phyloP scores from a whole-genome alignment of 768 basidiomycete species.

The Pulveroboletus frians region DNA sequence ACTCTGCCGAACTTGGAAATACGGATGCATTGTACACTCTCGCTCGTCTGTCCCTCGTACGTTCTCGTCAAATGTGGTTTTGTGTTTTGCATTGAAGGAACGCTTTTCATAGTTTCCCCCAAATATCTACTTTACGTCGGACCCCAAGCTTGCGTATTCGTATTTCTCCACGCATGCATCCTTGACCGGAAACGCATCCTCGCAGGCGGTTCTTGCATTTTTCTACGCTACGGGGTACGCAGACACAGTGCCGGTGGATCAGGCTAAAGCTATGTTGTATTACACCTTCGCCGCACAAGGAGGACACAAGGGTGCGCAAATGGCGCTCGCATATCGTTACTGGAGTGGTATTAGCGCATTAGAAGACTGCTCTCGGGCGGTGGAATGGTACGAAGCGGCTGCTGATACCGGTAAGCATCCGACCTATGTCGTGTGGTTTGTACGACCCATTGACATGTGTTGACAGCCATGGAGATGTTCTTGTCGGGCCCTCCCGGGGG shows the following conservation, averaged over 20 bases:
- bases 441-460: constrained; percentile 1
- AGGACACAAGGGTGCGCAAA: constrained; percentile 81
- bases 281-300: constrained; percentile 93
- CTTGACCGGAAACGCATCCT: constrained; percentile 75
- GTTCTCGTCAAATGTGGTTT: constrained; percentile 17
- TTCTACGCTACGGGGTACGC: constrained; percentile 85
- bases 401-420: constrained; percentile 71
- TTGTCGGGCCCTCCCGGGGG: constrained; percentile 89
- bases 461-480: constrained; percentile 72
- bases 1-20: constrained; percentile 76
- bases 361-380: constrained; percentile 78
- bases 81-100: background rate
- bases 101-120: constrained; percentile 57
- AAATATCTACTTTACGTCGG: constrained; percentile 55
- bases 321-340: constrained; percentile 89
- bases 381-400: constrained; percentile 86
- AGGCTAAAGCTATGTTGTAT: constrained; percentile 82
- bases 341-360: constrained; percentile 94
- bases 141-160: constrained; percentile 60
- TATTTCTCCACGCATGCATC: constrained; percentile 60
- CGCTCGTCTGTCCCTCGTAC: constrained; percentile 62
- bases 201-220: constrained; percentile 83
- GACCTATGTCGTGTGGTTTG: constrained; percentile 2
- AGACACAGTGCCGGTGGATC: constrained; percentile 55
- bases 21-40: constrained; percentile 66